Evolutionary conservation across 305 asterid genomes (phyloP).

Genomic region (Euphrasia arctica): DNA sequence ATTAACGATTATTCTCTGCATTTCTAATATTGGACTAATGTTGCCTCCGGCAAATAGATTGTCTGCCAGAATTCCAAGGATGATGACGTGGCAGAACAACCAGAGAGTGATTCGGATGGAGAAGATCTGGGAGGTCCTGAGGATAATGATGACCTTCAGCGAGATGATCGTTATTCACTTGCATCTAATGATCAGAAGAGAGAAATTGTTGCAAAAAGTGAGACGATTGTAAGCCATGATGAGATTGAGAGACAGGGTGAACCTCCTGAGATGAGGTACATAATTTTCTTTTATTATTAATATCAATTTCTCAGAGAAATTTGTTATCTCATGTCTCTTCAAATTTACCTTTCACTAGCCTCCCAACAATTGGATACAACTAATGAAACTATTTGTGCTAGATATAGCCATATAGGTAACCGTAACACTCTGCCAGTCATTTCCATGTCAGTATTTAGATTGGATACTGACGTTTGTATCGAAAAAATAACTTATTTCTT

Average conservation of each 20-base stretch:
- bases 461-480: neutral
- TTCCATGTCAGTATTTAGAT: neutral
- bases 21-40: conserved; percentile 16
- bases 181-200: conserved; percentile 46
- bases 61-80: conserved; percentile 56
- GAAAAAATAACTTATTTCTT: neutral
- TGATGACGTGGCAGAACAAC: conserved; percentile 52
- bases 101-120: conserved; percentile 32
- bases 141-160: conserved; percentile 46
- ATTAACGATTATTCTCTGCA: conserved; percentile 3
- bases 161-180: conserved; percentile 42
- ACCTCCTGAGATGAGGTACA: conserved; percentile 54
- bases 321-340: conserved; percentile 4
- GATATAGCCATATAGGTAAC: neutral
- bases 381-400: neutral
- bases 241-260: conserved; percentile 41
- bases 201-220: conserved; percentile 43
- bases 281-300: conserved; percentile 11
- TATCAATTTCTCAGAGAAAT: neutral
- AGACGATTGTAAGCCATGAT: conserved; percentile 32
- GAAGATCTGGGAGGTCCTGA: conserved; percentile 23
- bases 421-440: neutral
- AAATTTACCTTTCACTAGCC: conserved; percentile 18
- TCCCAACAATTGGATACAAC: neutral
- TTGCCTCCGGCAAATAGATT: conserved; percentile 51